These are phyloP conservation scores for Saprolegnia parasitica DNA, from an alignment of 352 stramenopile genomes.

Conservation along the genomic window DNA sequence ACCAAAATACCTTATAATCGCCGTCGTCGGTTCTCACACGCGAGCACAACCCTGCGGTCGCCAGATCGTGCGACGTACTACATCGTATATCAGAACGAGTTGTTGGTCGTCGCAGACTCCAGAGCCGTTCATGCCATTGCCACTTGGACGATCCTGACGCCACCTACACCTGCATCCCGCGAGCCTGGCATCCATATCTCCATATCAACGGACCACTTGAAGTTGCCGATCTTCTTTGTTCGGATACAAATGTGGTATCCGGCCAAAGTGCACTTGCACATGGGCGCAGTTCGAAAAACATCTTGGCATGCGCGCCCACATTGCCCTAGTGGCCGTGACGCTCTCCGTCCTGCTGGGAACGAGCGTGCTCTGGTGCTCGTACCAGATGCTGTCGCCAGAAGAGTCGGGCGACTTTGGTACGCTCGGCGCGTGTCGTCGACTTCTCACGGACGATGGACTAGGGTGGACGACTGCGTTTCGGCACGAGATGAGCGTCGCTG, in stretches of 20 bases:
- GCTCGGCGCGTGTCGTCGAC: neutral
- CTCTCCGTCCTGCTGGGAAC: slow-evolving; percentile 8
- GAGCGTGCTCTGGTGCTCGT: slow-evolving; percentile 19
- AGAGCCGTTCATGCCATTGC: too few relatives aligned
- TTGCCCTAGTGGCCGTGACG: slow-evolving; percentile 3
- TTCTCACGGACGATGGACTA: neutral
- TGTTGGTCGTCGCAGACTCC: too few relatives aligned
- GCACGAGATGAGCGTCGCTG: slow-evolving; percentile 3
- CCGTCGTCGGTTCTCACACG: too few relatives aligned
- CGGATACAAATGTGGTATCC: slow-evolving; percentile 8
- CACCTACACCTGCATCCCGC: too few relatives aligned
- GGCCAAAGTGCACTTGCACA: neutral
- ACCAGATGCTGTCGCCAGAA: slow-evolving; percentile 21
- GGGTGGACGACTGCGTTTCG: neutral
- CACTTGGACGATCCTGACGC: too few relatives aligned
- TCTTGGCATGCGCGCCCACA: slow-evolving; percentile 5
- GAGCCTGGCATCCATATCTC: too few relatives aligned
- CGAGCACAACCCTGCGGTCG: too few relatives aligned
- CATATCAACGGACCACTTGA: too few relatives aligned
- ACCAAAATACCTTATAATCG: too few relatives aligned
- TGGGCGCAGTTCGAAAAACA: neutral
- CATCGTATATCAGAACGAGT: too few relatives aligned
- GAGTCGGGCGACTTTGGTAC: slow-evolving; percentile 5
- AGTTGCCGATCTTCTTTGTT: neutral
- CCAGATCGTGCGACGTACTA: too few relatives aligned